Conservation (phyloP, 306 rosid genomes). For the Ochetophila trinervis region DNA sequence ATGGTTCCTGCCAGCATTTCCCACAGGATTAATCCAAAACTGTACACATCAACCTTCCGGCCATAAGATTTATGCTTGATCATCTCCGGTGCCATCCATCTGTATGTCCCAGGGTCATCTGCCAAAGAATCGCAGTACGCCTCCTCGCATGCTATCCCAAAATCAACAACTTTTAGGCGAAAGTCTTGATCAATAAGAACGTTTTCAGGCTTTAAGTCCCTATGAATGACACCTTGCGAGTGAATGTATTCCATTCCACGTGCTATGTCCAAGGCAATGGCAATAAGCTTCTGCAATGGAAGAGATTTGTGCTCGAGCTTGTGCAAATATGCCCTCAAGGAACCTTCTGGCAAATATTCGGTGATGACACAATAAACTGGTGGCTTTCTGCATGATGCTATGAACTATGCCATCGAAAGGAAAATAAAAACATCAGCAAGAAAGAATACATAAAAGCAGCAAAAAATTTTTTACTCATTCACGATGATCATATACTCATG, state of each 20-base stretch:
- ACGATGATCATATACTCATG: not conserved
- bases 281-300: constrained; percentile 47
- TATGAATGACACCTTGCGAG: constrained; percentile 77
- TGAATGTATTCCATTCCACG: constrained; percentile 92
- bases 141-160: constrained; percentile 91
- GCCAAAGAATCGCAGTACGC: constrained; percentile 65
- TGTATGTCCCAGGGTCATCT: constrained; percentile 89
- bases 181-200: constrained; percentile 55
- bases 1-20: constrained; percentile 82
- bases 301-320: constrained; percentile 61
- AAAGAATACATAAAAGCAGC: constrained; percentile 5
- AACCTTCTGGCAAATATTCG: constrained; percentile 78
- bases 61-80: constrained; percentile 79
- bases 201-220: constrained; percentile 96
- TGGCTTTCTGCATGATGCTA: constrained; percentile 82
- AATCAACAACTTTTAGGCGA: constrained; percentile 85
- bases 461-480: constrained; percentile 5
- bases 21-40: constrained; percentile 92
- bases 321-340: constrained; percentile 80
- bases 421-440: constrained; percentile 31
- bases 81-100: constrained; percentile 99
- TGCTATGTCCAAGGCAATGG: constrained; percentile 76
- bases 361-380: constrained; percentile 81
- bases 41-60: constrained; percentile 84
- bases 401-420: constrained; percentile 48